Conservation (phyloP, 768 basidiomycete species). For the Tricholomella constricta region DNA sequence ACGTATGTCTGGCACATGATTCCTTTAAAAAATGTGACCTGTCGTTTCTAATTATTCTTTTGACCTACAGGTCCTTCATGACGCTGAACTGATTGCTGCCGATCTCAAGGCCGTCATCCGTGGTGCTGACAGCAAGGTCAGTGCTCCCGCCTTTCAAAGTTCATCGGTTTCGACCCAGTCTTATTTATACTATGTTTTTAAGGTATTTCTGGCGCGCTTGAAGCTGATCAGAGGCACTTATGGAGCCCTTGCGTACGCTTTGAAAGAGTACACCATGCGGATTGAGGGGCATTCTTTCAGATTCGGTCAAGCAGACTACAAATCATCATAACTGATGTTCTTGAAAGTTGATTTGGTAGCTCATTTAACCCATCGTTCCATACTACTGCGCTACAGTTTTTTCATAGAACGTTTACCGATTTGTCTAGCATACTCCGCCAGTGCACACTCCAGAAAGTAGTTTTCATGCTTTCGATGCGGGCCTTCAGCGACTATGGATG, state of each 20-base stretch:
- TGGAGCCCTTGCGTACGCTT: background rate
- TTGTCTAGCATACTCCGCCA: background rate
- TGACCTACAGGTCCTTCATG: background rate
- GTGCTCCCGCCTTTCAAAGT: no score
- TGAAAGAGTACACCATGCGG: slow-evolving; percentile 9
- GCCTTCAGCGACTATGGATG: background rate
- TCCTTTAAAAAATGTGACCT: background rate
- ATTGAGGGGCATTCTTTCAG: slow-evolving; percentile 14
- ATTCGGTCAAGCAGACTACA: slow-evolving; percentile 5
- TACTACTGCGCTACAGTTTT: no score
- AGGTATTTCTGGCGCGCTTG: slow-evolving; percentile 6
- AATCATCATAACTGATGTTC: no score
- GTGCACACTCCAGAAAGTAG: background rate
- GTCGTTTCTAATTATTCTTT: background rate
- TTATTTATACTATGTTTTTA: background rate
- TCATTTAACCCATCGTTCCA: no score
- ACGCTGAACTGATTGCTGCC: background rate
- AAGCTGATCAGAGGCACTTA: slow-evolving; percentile 2
- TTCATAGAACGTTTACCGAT: background rate
- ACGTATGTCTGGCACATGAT: background rate
- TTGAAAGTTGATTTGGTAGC: no score
- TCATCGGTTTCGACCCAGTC: no score
- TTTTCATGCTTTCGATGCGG: background rate
- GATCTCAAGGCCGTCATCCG: background rate
- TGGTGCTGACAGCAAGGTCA: background rate